Evolutionary conservation across 768 basidiomycete species (phyloP), one percentile per base, ranked within the genome.

Genomic region (Trametopsis cervina): DNA sequence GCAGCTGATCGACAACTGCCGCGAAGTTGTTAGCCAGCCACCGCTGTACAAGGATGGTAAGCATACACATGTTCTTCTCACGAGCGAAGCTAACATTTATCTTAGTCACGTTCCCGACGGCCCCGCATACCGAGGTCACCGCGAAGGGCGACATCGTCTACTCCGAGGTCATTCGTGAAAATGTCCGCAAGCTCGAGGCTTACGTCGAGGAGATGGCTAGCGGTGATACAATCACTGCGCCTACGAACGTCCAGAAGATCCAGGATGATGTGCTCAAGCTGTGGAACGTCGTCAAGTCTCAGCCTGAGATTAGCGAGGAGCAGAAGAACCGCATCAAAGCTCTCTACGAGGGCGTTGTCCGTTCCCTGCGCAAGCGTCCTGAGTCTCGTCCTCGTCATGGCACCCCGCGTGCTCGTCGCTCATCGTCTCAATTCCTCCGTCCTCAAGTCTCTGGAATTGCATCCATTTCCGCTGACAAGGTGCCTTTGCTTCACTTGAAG

Each of bases 141-240:
- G 82, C 79, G 41, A 91, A 89, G 69, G 96, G 96, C 20, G 94
- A 98, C 47, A 93, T 99, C 55, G 75, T 96, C 47, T 93, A 94
- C 69, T 80, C 85, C 4, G 96, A 99, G 66, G 89, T 97, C 50
- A 89, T 91, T 51, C 89, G 96, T 42, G 89, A 95, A 63, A 89
- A 90, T 49, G 95, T 98, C 39, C 86, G 96, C 59, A 97, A 98
- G 70, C 76, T 99, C 38, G 96, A 99, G 67, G 90, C 92, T 1
- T 99, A 99, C 59, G 96, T 91, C 46, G 83, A 93, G 60, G 93
- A 99, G 69, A 99, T 99, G 96, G 93, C 96, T 1, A 90, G 88
- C 51, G 90, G 92, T 2, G 91, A 94, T 61, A 82, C 87, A 4
- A 86, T 90, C 43, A 79, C 88, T 2, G 78, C 78, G 17, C 72